Evolutionary conservation across 352 stramenopile genomes (phyloP), one percentile per base, ranked within the genome.

Genomic region (Pseudoperonospora humuli): DNA sequence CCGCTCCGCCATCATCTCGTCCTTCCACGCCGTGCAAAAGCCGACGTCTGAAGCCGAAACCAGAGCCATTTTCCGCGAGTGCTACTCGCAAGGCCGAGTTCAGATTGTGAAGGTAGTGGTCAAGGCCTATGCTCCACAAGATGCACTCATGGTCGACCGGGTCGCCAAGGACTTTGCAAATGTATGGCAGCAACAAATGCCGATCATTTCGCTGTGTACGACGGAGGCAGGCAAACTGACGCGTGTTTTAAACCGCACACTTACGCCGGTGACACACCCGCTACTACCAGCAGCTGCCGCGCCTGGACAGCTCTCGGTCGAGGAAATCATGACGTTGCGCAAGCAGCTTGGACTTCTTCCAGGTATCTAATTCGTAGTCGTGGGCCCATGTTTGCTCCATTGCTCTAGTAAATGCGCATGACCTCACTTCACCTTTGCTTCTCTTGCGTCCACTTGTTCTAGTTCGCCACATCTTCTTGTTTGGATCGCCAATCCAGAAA

Each of bases 181-280:
- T 11, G 47, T 45, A 15, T 87, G 82, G 70, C 40, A 69, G 20
- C 57, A 92, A 26, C 46, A 71, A 20, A 96, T 97, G 68, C 93
- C 92, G 5, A 81, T 96, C 49, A 96, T 98, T 53, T 93, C 86
- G 21, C 61, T 99, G 15, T 92, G 89, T 55, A 91, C 97, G 1
- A 97, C 89, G 4, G 80, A 96, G 27, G 64, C 80, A 26, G 96
- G 96, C 50, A 86, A 92, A 45, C 81, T 97, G 39, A 90, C 84
- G 37, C 90, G 96, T 28, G 83, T 99, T 34, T 59, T 98, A 7
- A 98, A 98, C 61, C 63, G 79, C 18, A 80, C 85, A 18, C 96
- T 98, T 40, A 98, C 94, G 35, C 96, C 96, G 2, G 94, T 98
- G 23, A 98, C 93, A 13, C 93, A 98, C 56, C 70, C 92, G 42